Conservation (phyloP, 2,329 filamentous ascomycete genomes). For the Blastomyces parvus region DNA sequence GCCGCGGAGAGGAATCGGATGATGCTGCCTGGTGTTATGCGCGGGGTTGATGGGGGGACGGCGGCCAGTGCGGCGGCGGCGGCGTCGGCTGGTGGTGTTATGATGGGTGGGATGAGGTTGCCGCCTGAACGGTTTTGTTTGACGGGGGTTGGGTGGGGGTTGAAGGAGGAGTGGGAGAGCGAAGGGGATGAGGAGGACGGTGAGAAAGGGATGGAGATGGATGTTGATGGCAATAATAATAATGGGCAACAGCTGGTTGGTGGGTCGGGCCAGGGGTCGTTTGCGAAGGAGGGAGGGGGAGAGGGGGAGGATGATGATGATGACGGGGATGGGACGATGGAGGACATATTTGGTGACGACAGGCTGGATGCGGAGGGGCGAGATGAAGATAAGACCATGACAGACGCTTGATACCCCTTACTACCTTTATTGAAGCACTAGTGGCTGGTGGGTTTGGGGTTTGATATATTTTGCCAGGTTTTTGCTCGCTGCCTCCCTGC, state of each 20-base stretch:
- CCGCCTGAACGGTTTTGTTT: conserved; percentile 55
- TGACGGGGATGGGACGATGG: conserved; percentile 40
- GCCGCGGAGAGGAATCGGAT: conserved; percentile 48
- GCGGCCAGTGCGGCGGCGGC: conserved; percentile 14
- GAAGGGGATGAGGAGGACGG: conserved; percentile 45
- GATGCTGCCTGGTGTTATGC: conserved; percentile 45
- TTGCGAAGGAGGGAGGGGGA: conserved; percentile 24
- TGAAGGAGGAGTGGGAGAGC: conserved; percentile 51
- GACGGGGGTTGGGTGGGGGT: conserved; percentile 47
- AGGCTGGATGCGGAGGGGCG: conserved; percentile 26
- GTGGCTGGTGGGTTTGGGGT: not conserved
- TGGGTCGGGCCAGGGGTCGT: conserved; percentile 14
- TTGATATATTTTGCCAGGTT: not conserved
- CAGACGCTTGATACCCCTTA: conserved; percentile 31
- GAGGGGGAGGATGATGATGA: conserved; percentile 31
- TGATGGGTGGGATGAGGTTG: conserved; percentile 46
- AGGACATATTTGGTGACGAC: conserved; percentile 39
- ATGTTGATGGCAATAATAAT: conserved; percentile 13
- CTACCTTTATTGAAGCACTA: not conserved
- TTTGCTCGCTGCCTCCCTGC: not conserved
- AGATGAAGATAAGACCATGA: conserved; percentile 36
- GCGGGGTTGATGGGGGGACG: conserved; percentile 29
- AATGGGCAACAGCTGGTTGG: conserved; percentile 21
- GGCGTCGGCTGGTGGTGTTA: conserved; percentile 23
- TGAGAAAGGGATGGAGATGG: conserved; percentile 36